Evolutionary conservation across 768 basidiomycete species (phyloP), one percentile per base, ranked within the genome.

Genomic region (Tylopilus sp.): DNA sequence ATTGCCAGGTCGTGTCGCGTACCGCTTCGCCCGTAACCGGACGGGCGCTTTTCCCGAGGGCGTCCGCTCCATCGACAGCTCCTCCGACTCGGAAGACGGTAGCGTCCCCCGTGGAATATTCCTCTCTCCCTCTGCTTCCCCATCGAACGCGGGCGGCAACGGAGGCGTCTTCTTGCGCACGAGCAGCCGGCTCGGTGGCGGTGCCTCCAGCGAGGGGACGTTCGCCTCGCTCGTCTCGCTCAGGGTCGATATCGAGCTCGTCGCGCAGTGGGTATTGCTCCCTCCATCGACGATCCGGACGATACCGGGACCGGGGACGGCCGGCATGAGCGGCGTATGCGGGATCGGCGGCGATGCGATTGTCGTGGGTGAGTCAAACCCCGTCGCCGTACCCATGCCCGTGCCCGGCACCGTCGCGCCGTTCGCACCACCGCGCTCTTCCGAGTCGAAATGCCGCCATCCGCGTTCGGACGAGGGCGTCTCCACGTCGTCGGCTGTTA

Each of bases 1-100:
- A 54, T 76, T 78, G 12, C 74, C 72, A 19, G 81, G 78, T 13
- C 78, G 75, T 14, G 71, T 59, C 31, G 71, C 58, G 52, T 79
- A 67, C 17, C 82, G 79, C 65, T 80, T 86, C 6, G 79, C 72
- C 22, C 83, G 79, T n/a, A 81, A 52, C 41, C 78, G 78, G 7
- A 48, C 28, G 10, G 79, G 68, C 42, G 66, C 73, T 30, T 63
- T 71, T 33, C 74, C 68, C 17, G 71, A 64, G 4, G 73, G 74
- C 13, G 71, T 60, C 29, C 43, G 58, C 7, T 61, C 55, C 43
- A 63, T 60, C 14, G 65, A 65, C 17, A 68, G 56, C 33, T 81
- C 79, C 16, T 55, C 57, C n/a, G 80, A 80, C 16, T 30, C 53
- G 22, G 52, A 45, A 26, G 53, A 56, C n/a, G 36, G 17, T 7